Conservation (phyloP, 2,329 filamentous ascomycete genomes). For the Nemania serpens region DNA sequence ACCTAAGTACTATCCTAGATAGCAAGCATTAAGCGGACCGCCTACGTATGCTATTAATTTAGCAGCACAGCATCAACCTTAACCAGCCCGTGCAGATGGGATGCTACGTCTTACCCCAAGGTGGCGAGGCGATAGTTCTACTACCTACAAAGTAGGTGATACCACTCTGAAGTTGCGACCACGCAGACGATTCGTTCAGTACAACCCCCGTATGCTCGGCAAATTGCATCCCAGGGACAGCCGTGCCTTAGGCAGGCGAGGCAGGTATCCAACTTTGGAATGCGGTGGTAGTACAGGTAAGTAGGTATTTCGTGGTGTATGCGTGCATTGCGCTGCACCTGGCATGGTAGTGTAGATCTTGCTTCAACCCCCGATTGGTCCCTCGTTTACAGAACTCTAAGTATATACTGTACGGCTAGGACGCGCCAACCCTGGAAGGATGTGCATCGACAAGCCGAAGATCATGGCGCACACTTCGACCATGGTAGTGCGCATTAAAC, state of each 20-base stretch:
- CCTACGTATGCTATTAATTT: not conserved
- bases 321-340: not conserved
- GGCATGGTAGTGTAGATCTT: not conserved
- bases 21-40: not conserved
- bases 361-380: slow-evolving; percentile 6
- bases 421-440: not conserved
- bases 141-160: not conserved
- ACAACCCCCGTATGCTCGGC: not conserved
- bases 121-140: not conserved
- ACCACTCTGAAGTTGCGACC: not conserved
- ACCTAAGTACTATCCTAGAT: slow-evolving; percentile 1
- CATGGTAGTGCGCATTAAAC: not conserved
- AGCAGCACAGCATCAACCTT: not conserved
- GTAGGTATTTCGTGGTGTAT: no score
- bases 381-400: not conserved
- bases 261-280: no score
- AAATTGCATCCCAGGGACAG: not conserved
- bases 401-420: not conserved
- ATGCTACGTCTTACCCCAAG: not conserved
- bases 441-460: not conserved
- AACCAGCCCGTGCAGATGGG: not conserved
- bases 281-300: no score
- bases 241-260: not conserved
- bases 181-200: not conserved
- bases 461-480: not conserved